Evolutionary conservation across 2,329 filamentous ascomycete species (phyloP), one percentile per base, ranked within the genome.

Genomic region (Trichoderma asperellum): DNA sequence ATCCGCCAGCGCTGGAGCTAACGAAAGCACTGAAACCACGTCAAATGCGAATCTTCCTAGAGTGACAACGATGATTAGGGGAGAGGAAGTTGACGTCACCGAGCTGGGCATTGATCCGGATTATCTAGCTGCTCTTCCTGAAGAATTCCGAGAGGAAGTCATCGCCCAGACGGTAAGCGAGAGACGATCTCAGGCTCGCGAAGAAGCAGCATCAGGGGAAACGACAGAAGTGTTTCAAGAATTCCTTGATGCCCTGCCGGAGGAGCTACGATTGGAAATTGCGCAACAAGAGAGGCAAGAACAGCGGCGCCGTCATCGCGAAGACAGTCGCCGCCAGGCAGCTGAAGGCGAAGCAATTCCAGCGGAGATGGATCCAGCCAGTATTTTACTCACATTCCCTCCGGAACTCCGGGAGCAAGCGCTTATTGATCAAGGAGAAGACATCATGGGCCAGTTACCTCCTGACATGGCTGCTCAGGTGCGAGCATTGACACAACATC

Each of bases 41-140:
- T 47, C 69, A 12, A 58, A 68, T 18, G 71, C 74, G 10, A 72
- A 78, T 24, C 76, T 77, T 32, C 77, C 79, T 2, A 91, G 94
- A 59, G 87, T 97, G 35, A 91, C 90, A 74, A 96, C 93, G 18
- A 94, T 88, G 2, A 94, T 99, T 66, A 86, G 94, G 70, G 95
- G 94, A 32, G 91, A 92, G 72, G 90, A 96, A 75, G 88, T 97
- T 65, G 96, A 99, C 78, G 96, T 99, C 60, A 99, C 96, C 0
- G 92, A 93, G 71, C 86, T 99, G 71, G 94, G 95, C 60, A 98
- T 99, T 74, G 96, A 99, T 77, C 88, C 92, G 18, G 94, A 97
- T 68, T 99, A 97, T 79, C 88, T 99, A 7, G 93, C 96, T 70
- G 96, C 95, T n/a, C 83, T 99, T n/a, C 96, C 96, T 0, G 96